Evolutionary conservation across 495 filamentous ascomycete genomes (phyloP).

Genomic region (Bombardia bombarda): DNA sequence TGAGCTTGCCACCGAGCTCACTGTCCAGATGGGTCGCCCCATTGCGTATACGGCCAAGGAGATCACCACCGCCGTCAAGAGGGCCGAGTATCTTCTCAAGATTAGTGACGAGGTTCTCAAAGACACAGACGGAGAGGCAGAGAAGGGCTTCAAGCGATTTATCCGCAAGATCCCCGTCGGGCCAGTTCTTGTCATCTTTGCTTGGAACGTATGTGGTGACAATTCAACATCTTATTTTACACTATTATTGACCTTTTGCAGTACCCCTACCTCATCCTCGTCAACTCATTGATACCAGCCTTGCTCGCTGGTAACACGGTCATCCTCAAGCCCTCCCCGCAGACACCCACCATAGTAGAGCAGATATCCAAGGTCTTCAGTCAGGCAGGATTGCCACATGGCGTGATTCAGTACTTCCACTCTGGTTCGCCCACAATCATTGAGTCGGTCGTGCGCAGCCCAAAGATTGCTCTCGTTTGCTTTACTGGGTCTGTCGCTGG

Average conservation of each 20-base stretch:
- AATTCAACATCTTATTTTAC: background rate
- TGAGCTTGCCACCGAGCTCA: conserved; percentile 75
- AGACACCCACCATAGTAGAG: conserved; percentile 85
- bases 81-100: conserved; percentile 73
- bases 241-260: conserved; percentile 23
- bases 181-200: conserved; percentile 78
- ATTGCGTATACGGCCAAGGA: conserved; percentile 79
- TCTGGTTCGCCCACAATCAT: conserved; percentile 64
- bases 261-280: conserved; percentile 88
- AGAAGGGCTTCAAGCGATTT: conserved; percentile 81
- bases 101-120: conserved; percentile 64
- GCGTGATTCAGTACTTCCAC: conserved; percentile 86
- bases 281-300: conserved; percentile 85
- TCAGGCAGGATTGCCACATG: conserved; percentile 68
- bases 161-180: conserved; percentile 83
- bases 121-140: conserved; percentile 69
- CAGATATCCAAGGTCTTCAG: conserved; percentile 65
- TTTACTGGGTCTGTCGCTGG: conserved; percentile 92
- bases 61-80: conserved; percentile 69
- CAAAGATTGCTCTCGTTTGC: conserved; percentile 66
- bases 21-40: conserved; percentile 90
- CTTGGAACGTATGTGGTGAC: conserved; percentile 73
- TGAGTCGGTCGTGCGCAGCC: conserved; percentile 63
- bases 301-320: conserved; percentile 81
- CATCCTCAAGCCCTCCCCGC: conserved; percentile 87